Evolutionary conservation across 768 basidiomycete genomes (phyloP), one percentile per base, ranked within the genome.

Genomic region (Naganishia vaughanmartiniae): DNA sequence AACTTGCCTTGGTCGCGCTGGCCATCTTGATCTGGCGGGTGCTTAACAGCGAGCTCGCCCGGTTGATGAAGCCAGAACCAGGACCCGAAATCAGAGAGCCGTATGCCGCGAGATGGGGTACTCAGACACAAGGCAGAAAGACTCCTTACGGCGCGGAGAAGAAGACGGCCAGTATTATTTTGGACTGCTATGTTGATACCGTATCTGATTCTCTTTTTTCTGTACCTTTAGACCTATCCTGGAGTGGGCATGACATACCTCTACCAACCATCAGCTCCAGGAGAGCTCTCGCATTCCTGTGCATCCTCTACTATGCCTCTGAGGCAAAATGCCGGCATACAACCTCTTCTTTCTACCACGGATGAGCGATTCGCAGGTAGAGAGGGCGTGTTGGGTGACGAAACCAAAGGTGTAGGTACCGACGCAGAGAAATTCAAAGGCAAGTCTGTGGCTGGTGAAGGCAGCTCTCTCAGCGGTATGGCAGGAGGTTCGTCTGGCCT

Each of bases 171-270:
- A 60, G 66, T 71, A 39, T 34, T 48, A 6, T 45, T 33, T 24
- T 26, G 28, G 17, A 51, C 31, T 28, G 11, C 36, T 55, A 15
- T 36, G n/a, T 24, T 19, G 67, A 57, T 28, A 19, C 33, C 28
- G 33, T n/a, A 15, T 31, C 54, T 60, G 5, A 58, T 30, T n/a
- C 45, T 14, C 26, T 55, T 54, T 56, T 11, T 24, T 12, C 26
- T 24, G n/a, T 17, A 0, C 30, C 24, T 39, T 7, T 17, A 67
- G 54, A 54, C 53, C 14, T 46, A 54, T 24, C 67, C 58, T 34
- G 56, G 55, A 26, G 68, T 72, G 24, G 71, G 71, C 33, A 69
- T 69, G 63, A 65, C 66, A 7, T 72, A 72, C 54, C 33, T 72
- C 6, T 72, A 67, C 45, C 48, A 65, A 46, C 58, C 57, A 0